Percentiles rank a stretch among this genome's conserved stretches.
Conservation (phyloP, 768 basidiomycete species). For the Leucocoprinus birnbaumii region DNA sequence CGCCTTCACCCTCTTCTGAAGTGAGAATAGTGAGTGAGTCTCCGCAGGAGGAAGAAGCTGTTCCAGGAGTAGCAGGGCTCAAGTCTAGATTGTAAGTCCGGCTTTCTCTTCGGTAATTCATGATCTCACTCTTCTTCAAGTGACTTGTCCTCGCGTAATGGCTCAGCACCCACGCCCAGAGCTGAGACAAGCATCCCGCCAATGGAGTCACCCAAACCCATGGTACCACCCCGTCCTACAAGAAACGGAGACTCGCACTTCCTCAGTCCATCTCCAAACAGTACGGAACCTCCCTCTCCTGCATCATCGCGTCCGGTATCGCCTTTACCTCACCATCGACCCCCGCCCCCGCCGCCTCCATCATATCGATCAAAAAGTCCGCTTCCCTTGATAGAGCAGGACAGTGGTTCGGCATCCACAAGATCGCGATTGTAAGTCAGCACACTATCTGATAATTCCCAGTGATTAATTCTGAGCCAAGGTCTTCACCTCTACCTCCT, state of each 20-base stretch:
- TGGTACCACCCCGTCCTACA: not conserved
- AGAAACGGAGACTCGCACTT: not conserved
- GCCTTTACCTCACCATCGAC: constrained; percentile 8
- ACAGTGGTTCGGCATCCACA: not conserved
- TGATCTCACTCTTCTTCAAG: constrained; percentile 3
- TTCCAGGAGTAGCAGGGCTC: constrained; percentile 16
- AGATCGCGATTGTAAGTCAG: constrained; percentile 3
- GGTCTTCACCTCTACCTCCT: not conserved
- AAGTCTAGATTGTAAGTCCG: constrained; percentile 24
- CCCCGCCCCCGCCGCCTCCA: constrained; percentile 6
- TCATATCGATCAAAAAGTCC: constrained; percentile 4
- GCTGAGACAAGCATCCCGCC: not conserved
- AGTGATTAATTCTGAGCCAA: not conserved
- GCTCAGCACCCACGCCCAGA: no score
- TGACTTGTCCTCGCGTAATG: no score
- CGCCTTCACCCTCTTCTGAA: constrained; percentile 37
- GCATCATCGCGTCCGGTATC: not conserved
- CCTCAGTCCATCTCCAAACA: constrained; percentile 4
- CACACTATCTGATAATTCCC: not conserved
- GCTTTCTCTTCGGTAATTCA: not conserved
- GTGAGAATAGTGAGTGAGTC: not conserved
- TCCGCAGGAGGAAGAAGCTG: constrained; percentile 10
- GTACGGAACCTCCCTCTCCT: constrained; percentile 4
- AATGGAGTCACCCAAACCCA: constrained; percentile 1
- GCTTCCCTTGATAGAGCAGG: not conserved